Conservation (phyloP, 768 basidiomycete species). For the Harrya chromipes region DNA sequence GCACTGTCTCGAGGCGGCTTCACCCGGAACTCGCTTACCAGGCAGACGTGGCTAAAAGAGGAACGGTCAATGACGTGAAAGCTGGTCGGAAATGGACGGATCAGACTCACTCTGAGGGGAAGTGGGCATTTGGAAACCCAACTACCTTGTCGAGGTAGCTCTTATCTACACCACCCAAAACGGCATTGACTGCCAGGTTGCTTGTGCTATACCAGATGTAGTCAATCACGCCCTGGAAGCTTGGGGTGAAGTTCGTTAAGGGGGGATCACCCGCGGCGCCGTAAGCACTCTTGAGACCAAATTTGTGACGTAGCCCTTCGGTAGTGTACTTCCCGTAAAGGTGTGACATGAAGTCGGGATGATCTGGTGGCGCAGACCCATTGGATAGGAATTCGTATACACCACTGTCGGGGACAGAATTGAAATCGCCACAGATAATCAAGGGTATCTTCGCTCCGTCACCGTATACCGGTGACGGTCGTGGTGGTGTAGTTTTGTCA, state of each 20-base stretch:
- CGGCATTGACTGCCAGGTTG: slow-evolving; percentile 71
- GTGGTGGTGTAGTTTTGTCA: slow-evolving; percentile 29
- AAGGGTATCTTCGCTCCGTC: slow-evolving; percentile 89
- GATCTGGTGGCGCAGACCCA: slow-evolving; percentile 66
- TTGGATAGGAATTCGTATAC: slow-evolving; percentile 88
- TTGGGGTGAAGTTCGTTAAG: slow-evolving; percentile 88
- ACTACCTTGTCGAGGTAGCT: slow-evolving; percentile 85
- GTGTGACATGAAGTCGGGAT: slow-evolving; percentile 91
- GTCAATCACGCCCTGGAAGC: slow-evolving; percentile 84
- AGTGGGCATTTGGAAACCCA: slow-evolving; percentile 95
- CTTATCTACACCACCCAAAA: slow-evolving; percentile 87
- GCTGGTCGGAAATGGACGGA: slow-evolving; percentile 3
- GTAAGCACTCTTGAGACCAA: slow-evolving; percentile 86
- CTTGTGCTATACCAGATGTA: slow-evolving; percentile 88
- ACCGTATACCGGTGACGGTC: slow-evolving; percentile 64
- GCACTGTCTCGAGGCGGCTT: slow-evolving; percentile 59
- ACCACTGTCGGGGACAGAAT: slow-evolving; percentile 81
- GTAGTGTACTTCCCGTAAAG: slow-evolving; percentile 91
- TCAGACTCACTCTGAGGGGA: slow-evolving; percentile 88
- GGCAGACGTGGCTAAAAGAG: slow-evolving; percentile 61
- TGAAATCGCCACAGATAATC: slow-evolving; percentile 94
- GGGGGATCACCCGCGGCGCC: slow-evolving; percentile 55
- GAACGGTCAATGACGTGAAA: slow-evolving; percentile 3
- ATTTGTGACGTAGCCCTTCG: slow-evolving; percentile 76
- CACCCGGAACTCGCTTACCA: slow-evolving; percentile 74